phyloP scores from a whole-genome alignment of 805 yeast genomes.

The Grigorovia transvaalensis region DNA sequence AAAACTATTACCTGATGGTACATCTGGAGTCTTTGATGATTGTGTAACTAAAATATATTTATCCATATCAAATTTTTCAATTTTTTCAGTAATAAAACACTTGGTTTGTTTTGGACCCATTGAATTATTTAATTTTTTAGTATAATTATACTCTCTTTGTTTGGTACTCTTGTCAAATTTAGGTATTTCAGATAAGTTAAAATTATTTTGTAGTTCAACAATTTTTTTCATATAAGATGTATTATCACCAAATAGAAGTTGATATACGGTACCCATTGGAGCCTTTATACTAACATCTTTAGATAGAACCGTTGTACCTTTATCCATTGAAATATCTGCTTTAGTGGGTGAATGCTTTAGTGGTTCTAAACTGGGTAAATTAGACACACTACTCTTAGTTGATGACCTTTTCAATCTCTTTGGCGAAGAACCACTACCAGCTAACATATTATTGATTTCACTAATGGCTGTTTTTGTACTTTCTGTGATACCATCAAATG shows the following conservation, averaged over 20 bases:
- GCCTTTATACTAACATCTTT: slow-evolving; percentile 44
- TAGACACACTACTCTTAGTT: slow-evolving; percentile 10
- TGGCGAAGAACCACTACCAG: slow-evolving; percentile 4
- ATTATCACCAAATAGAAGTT: slow-evolving; percentile 53
- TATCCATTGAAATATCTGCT: slow-evolving; percentile 33
- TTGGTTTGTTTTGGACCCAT: slow-evolving; percentile 67
- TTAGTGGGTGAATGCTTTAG: slow-evolving; percentile 37
- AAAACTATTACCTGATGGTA: slow-evolving; percentile 64
- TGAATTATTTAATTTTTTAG: slow-evolving; percentile 49
- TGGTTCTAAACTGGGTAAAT: slow-evolving; percentile 29
- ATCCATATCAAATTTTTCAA: slow-evolving; percentile 40
- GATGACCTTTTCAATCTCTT: slow-evolving; percentile 6
- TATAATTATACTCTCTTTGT: slow-evolving; percentile 41
- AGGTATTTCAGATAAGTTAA: slow-evolving; percentile 44
- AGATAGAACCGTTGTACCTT: slow-evolving; percentile 42
- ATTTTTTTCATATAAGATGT: slow-evolving; percentile 37
- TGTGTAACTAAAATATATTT: slow-evolving; percentile 37
- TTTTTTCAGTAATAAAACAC: slow-evolving; percentile 47
- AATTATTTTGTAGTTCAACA: slow-evolving; percentile 50
- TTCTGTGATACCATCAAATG: slow-evolving; percentile 62
- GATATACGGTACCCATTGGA: slow-evolving; percentile 56
- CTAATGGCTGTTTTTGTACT: slow-evolving; percentile 39
- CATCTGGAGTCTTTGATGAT: slow-evolving; percentile 57
- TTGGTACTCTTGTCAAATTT: slow-evolving; percentile 28
- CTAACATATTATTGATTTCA: slow-evolving; percentile 33